Evolutionary conservation across 1,284 basidiomycete species (phyloP).

Genomic region (Trametes pubescens): DNA sequence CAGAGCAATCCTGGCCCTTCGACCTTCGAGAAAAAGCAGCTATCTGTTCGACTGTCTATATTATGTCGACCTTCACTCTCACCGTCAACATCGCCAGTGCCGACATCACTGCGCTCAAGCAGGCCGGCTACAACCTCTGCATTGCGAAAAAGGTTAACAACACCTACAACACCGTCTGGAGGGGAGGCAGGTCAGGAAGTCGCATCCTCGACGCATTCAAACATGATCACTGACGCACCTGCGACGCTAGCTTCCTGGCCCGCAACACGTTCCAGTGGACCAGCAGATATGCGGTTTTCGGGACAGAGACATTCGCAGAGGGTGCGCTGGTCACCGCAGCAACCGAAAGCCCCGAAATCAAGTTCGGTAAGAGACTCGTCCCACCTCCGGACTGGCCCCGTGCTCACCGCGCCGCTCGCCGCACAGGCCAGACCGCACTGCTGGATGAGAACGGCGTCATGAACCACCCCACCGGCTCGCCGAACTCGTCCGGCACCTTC

Average conservation of each 20-base stretch:
- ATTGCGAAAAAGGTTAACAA: slow-evolving; percentile 10
- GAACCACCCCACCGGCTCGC: neutral
- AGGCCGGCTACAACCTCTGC: slow-evolving; percentile 1
- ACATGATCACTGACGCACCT: neutral
- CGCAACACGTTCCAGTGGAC: slow-evolving; percentile 8
- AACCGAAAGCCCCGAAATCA: slow-evolving; percentile 1
- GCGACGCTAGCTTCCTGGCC: neutral
- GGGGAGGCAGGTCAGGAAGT: neutral
- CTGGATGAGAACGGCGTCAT: slow-evolving; percentile 1
- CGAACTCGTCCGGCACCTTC: slow-evolving; percentile 1
- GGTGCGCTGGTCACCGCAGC: slow-evolving; percentile 1
- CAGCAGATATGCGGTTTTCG: slow-evolving; percentile 5
- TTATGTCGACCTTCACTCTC: neutral
- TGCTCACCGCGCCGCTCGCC: neutral
- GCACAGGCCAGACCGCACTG: neutral
- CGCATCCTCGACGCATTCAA: neutral
- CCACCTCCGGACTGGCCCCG: too few relatives aligned
- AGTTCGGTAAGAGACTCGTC: neutral
- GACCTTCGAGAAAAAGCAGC: neutral
- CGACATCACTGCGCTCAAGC: neutral
- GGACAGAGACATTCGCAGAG: neutral
- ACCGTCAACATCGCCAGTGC: neutral
- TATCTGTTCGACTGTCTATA: too few relatives aligned
- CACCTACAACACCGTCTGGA: slow-evolving; percentile 9
- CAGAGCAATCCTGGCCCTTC: too few relatives aligned